Evolutionary conservation across 805 yeast genomes (phyloP), one percentile per base, ranked within the genome.

Genomic region (Saccharomycopsis javanensis): DNA sequence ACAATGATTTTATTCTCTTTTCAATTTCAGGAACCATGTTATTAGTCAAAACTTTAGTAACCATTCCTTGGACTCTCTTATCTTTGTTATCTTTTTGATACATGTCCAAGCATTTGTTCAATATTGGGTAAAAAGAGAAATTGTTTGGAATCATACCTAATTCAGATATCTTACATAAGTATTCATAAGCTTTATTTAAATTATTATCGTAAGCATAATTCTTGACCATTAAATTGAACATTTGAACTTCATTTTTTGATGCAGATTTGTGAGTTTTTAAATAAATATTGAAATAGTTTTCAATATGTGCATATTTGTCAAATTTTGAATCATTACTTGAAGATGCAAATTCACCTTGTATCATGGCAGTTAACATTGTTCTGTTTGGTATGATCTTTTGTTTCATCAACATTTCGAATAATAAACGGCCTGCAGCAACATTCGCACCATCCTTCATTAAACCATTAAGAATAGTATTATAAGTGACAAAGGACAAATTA

Each of bases 381-480:
- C 68, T 57, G 77, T 67, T 68, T 79, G 83, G 34, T 74, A 75
- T 50, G 72, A 69, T 59, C 81, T 71, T 71, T 80, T 71, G 7
- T 79, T 50, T 59, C 63, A 70, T 68, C 69, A 80, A 71, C 54
- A 68, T 65, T 15, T 75, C 71, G 64, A 77, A 79, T 28, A 85
- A 62, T 1, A 64, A 62, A 50, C 84, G 71, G 0, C 86, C 87
- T n/a, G 80, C 75, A 13, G 69, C 72, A 10, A 77, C 64, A 56
- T 81, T 75, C 38, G 71, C 57, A n/a, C 76, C 73, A 54, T 75
- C 73, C 62, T 74, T 74, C 58, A 77, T 71, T 58, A 85, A 72
- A 13, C 82, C 82, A 55, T 76, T 78, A 57, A 85, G 71, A 35
- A 86, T 70, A 10, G 81, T 70, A 6, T 83, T 73, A 57, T 75